Conservation (phyloP, 768 basidiomycete species). For the Phanerochaete carnosa region DNA sequence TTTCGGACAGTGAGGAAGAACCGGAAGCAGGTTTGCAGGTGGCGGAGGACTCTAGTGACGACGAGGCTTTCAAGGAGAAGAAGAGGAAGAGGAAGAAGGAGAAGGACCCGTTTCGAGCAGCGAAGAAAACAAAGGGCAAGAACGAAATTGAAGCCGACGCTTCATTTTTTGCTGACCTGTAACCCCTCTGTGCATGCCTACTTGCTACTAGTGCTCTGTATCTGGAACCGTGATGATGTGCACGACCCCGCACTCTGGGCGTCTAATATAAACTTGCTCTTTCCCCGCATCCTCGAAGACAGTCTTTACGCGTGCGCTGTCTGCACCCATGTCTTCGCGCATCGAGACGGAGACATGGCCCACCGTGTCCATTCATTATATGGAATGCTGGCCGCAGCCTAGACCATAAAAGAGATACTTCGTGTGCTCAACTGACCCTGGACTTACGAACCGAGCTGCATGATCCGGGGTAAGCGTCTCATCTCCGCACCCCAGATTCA, state of each 20-base stretch:
- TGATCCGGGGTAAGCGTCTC: slow-evolving; percentile 5
- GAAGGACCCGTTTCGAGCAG: slow-evolving; percentile 41
- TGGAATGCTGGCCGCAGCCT: background rate
- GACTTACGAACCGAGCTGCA: background rate
- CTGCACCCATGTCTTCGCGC: background rate
- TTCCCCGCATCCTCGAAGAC: background rate
- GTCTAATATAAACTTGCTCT: background rate
- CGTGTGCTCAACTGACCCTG: background rate
- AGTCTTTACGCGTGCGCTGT: no score
- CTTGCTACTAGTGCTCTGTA: no score
- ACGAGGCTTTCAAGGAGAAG: slow-evolving; percentile 17
- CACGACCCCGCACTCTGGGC: background rate
- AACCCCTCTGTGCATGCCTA: no score
- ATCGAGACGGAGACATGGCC: background rate
- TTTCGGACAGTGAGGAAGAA: background rate
- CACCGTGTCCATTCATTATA: background rate
- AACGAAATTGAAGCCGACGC: slow-evolving; percentile 54
- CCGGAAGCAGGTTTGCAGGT: background rate
- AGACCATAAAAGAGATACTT: background rate
- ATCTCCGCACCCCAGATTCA: slow-evolving; percentile 1
- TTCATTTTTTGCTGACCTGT: slow-evolving; percentile 67
- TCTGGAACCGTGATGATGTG: no score
- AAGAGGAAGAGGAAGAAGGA: slow-evolving; percentile 59
- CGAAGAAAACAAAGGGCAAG: slow-evolving; percentile 54
- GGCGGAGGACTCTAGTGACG: slow-evolving; percentile 4